Percentiles rank a stretch among this genome's conserved stretches.
These are phyloP conservation scores for Syncephalastrum sp. DNA, from an alignment of 371 early-diverging fungal genomes.

Conservation along the genomic window DNA sequence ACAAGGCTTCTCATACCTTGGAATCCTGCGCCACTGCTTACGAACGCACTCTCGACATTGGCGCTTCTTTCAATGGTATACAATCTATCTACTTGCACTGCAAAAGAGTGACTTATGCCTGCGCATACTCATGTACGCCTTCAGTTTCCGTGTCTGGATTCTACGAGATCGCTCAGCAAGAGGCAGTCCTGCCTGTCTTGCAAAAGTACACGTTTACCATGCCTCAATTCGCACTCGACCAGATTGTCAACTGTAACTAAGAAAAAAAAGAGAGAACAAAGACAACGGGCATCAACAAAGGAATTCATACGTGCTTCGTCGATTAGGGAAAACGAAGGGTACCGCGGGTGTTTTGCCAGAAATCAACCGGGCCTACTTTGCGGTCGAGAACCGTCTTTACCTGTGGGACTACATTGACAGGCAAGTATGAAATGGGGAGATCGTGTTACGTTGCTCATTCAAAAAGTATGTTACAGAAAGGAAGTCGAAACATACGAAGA, in stretches of 20 bases:
- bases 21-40: slow-evolving; percentile 8
- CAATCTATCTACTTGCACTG: background rate
- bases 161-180: slow-evolving; percentile 6
- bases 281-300: background rate
- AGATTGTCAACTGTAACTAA: slow-evolving; percentile 17
- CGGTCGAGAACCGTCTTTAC: slow-evolving; percentile 81
- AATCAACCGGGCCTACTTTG: slow-evolving; percentile 86
- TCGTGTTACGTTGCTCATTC: background rate
- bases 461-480: slow-evolving; percentile 17
- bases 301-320: background rate
- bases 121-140: background rate
- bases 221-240: slow-evolving; percentile 19
- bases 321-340: slow-evolving; percentile 25
- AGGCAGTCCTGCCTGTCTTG: slow-evolving; percentile 15
- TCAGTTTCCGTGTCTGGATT: slow-evolving; percentile 15
- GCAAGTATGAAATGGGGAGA: slow-evolving; percentile 20
- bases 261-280: background rate
- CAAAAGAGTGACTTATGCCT: background rate
- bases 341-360: slow-evolving; percentile 59
- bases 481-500: slow-evolving; percentile 77
- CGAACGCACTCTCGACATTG: slow-evolving; percentile 13
- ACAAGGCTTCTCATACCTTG: slow-evolving; percentile 15
- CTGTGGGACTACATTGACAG: slow-evolving; percentile 83
- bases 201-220: slow-evolving; percentile 15
- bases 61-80: slow-evolving; percentile 15